phyloP scores from a whole-genome alignment of 768 basidiomycete genomes.

The Leucocoprinus birnbaumii region DNA sequence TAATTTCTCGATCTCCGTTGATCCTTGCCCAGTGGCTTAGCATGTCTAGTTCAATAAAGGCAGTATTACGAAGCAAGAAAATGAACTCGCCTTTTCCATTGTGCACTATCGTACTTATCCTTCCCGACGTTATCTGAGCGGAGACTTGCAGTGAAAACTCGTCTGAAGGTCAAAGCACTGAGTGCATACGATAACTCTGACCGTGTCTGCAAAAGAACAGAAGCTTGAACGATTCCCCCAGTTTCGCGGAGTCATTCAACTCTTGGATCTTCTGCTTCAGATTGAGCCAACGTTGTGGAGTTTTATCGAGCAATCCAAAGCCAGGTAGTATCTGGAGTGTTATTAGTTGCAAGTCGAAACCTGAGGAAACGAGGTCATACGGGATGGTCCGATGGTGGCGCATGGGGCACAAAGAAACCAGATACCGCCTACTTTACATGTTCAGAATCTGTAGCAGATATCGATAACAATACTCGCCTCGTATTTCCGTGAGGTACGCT shows the following conservation, averaged over 20 bases:
- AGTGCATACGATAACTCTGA: conserved; percentile 62
- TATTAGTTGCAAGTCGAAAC: not conserved
- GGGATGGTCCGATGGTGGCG: not conserved
- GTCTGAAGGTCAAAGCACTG: not conserved
- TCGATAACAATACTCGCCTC: not conserved
- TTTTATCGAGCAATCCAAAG: conserved; percentile 57
- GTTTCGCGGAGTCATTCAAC: conserved; percentile 42
- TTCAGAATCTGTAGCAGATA: not conserved
- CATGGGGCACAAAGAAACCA: conserved; percentile 1
- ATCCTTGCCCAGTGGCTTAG: conserved; percentile 55
- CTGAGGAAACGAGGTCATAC: not conserved
- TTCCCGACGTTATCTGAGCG: conserved; percentile 63
- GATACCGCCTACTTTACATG: not conserved
- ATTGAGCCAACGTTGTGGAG: conserved; percentile 45
- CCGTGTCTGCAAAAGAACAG: conserved; percentile 71
- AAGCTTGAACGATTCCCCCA: conserved; percentile 52
- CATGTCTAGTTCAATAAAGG: not conserved
- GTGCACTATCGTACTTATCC: conserved; percentile 51
- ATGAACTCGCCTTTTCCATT: conserved; percentile 53
- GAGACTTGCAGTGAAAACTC: not conserved
- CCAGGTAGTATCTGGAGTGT: conserved; percentile 44
- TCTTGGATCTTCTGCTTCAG: conserved; percentile 37
- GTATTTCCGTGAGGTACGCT: not conserved
- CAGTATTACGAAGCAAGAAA: too few relatives aligned
- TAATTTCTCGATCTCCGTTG: conserved; percentile 60